phyloP scores from a whole-genome alignment of 1,139 yeast genomes.

The Diutina mesorugosa region DNA sequence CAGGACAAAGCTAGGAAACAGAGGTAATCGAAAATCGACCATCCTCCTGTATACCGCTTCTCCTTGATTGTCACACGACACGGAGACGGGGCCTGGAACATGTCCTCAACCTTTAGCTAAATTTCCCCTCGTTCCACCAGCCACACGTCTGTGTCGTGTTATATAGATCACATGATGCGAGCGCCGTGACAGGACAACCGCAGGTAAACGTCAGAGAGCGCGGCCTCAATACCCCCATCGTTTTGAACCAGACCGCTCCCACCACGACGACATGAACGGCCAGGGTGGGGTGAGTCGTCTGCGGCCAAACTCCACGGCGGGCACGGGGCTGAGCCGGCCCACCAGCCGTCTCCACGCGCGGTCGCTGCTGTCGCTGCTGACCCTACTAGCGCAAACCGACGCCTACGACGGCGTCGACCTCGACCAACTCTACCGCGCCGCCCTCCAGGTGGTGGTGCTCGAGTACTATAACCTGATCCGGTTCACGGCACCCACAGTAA shows the following conservation, averaged over 20 bases:
- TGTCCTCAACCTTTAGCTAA: too few relatives aligned
- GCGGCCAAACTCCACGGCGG: neutral
- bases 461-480: constrained; percentile 50
- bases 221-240: neutral
- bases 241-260: neutral
- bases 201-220: neutral
- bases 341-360: neutral
- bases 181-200: neutral
- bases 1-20: too few relatives aligned
- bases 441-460: constrained; percentile 35
- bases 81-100: too few relatives aligned
- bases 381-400: constrained; percentile 3
- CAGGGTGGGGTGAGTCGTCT: neutral
- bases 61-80: too few relatives aligned
- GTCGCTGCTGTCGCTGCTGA: neutral
- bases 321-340: neutral
- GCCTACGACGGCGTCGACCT: constrained; percentile 16
- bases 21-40: too few relatives aligned
- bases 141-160: neutral
- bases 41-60: too few relatives aligned
- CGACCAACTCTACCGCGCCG: constrained; percentile 22
- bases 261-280: neutral
- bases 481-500: constrained; percentile 14
- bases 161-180: neutral
- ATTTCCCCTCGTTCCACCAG: too few relatives aligned